Base-by-base conservation (phyloP, 2,329 filamentous ascomycete genomes). In the Stemphylium lycopersici region DNA sequence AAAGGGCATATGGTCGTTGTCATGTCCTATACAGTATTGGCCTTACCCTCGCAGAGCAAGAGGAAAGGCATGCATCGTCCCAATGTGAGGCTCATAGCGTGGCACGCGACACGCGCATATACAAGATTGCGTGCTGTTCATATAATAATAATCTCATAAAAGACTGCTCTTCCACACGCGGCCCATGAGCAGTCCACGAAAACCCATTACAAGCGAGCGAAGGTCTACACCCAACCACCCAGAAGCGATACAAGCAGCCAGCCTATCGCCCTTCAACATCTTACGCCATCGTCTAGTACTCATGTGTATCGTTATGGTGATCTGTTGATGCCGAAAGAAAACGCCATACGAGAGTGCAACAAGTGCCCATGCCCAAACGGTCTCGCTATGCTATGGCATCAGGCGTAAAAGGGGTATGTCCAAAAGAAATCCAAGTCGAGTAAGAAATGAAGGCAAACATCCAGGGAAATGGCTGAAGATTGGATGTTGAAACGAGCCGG, bases 361-460 rank as follows among this genome's bases (percentile, higher is more conserved):
- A 55, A 63, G 55, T 59, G 55, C 58, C 59, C 45, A 59, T 61
- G 55, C 61, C 63, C 51, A 60, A 64, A 63, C 44, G 37, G 55
- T 67, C 58, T 63, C 68, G 70, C 69, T 70, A 73, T 73, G 69
- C 68, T 73, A 55, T 61, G 59, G 65, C 66, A 65, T 65, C 63
- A 69, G 55, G 71, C 66, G 63, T 70, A 62, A 73, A 61, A 68
- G 56, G 68, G 66, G 69, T 73, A 75, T 74, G 72, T 68, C 66
- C 56, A 62, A 65, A 58, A 61, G 64, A 67, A 54, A 49, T 49
- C 48, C 49, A 66, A 60, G 55, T 61, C 51, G 53, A 50, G 52
- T 50, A 63, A 62, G 55, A 65, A 59, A 61, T 62, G 50, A 56
- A 51, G 55, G 45, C 58, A 56, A 66, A 56, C 33, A 59, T 53